Percentiles rank a stretch among this genome's conserved stretches.
These are phyloP conservation scores for Moesziomyces aphidis DNA, from an alignment of 1,284 basidiomycete species.

Conservation along the genomic window DNA sequence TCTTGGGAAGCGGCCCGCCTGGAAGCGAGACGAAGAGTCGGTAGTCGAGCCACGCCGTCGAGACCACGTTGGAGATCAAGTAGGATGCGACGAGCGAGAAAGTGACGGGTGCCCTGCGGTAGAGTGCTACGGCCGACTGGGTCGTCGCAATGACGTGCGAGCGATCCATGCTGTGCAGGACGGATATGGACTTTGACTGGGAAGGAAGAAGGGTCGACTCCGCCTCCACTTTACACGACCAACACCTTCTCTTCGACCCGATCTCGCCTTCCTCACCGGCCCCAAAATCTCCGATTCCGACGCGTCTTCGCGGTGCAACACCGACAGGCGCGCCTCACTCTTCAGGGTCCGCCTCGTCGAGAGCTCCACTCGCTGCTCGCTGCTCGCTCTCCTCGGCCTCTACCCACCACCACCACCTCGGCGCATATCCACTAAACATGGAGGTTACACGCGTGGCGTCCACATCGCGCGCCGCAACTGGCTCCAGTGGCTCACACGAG, in stretches of 20 bases:
- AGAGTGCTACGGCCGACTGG: slow-evolving; percentile 18
- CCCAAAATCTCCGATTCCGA: background rate
- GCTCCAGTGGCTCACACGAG: too few relatives aligned
- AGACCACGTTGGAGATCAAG: slow-evolving; percentile 26
- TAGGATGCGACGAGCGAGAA: slow-evolving; percentile 33
- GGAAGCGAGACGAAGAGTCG: slow-evolving; percentile 36
- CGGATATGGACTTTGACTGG: background rate
- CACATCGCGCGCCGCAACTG: slow-evolving; percentile 6
- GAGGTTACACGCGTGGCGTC: slow-evolving; percentile 30
- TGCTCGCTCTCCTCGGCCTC: background rate
- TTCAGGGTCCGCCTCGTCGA: background rate
- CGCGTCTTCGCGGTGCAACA: too few relatives aligned
- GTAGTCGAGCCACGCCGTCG: slow-evolving; percentile 34
- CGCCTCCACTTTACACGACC: background rate
- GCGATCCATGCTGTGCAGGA: slow-evolving; percentile 4
- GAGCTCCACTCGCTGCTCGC: background rate
- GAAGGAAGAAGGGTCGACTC: background rate
- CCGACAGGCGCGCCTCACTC: too few relatives aligned
- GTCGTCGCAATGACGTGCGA: slow-evolving; percentile 4
- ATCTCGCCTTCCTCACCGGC: background rate
- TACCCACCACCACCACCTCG: background rate
- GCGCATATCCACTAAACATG: slow-evolving; percentile 1
- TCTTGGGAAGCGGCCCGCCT: slow-evolving; percentile 40
- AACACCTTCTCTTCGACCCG: background rate
- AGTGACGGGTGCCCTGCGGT: slow-evolving; percentile 33